A percentile compares a stretch with the other conserved stretches of the same genome.
phyloP scores from a whole-genome alignment of 371 early-diverging fungal species.

The Syncephalastrum sp. region DNA sequence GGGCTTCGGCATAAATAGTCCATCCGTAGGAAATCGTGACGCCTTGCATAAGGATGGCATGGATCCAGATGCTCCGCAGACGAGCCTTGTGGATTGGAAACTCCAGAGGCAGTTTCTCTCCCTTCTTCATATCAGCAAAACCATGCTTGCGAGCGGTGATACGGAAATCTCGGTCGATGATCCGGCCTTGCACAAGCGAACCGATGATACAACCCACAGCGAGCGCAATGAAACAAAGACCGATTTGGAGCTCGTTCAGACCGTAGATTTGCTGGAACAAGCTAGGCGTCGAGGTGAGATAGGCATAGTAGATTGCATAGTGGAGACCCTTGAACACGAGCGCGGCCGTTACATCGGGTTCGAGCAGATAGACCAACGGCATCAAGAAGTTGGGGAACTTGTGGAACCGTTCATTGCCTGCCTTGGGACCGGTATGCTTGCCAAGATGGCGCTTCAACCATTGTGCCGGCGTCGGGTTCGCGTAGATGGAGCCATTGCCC shows the following conservation, averaged over 20 bases:
- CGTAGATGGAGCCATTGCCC: slow-evolving; percentile 29
- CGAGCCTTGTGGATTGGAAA: slow-evolving; percentile 33
- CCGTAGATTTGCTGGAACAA: slow-evolving; percentile 15
- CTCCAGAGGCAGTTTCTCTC: slow-evolving; percentile 18
- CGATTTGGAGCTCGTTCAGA: slow-evolving; percentile 16
- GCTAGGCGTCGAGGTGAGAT: slow-evolving; percentile 8
- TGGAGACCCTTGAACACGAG: slow-evolving; percentile 12
- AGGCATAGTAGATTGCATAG: slow-evolving; percentile 16
- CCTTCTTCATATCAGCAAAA: slow-evolving; percentile 3
- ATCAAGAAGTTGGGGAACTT: slow-evolving; percentile 13
- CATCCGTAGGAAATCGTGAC: slow-evolving; percentile 33
- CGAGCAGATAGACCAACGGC: slow-evolving; percentile 14
- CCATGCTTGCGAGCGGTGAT: slow-evolving; percentile 5
- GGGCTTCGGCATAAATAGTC: slow-evolving; percentile 21
- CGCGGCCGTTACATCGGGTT: slow-evolving; percentile 13
- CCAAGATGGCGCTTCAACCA: slow-evolving; percentile 7
- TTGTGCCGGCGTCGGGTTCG: slow-evolving; percentile 29
- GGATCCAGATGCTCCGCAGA: slow-evolving; percentile 23
- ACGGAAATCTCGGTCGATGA: slow-evolving; percentile 18
- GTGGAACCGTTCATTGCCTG: background rate
- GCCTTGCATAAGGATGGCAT: slow-evolving; percentile 8
- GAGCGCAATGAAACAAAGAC: slow-evolving; percentile 15
- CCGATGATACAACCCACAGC: slow-evolving; percentile 17
- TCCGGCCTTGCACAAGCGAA: slow-evolving; percentile 10
- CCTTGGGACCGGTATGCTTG: background rate